These are phyloP conservation scores for Fagopyrum homotropicum DNA, from an alignment of 148 eudicot genomes.

Conservation along the genomic window DNA sequence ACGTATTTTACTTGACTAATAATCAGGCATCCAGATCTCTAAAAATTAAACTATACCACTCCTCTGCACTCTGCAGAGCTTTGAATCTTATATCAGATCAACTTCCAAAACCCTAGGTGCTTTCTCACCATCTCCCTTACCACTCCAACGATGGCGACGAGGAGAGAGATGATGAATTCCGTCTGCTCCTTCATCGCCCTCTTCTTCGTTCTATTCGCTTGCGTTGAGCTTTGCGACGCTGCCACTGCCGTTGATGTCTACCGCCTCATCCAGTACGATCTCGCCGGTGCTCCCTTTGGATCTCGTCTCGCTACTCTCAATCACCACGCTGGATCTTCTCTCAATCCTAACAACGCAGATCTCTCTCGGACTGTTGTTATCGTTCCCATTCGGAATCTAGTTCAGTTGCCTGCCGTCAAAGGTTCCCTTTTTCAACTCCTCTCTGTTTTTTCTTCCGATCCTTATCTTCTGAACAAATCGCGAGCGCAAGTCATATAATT, in stretches of 20 bases:
- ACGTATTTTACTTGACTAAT: background rate
- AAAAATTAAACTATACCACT: background rate
- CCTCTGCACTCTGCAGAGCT: background rate
- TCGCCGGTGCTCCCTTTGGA: conserved; percentile 86
- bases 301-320: conserved; percentile 73
- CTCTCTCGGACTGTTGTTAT: conserved; percentile 78
- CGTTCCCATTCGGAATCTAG: conserved; percentile 67
- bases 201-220: conserved; percentile 47
- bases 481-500: background rate
- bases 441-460: background rate
- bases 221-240: conserved; percentile 87
- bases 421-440: conserved; percentile 27
- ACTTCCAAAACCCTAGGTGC: conserved; percentile 15
- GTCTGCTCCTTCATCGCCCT: conserved; percentile 44
- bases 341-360: conserved; percentile 45
- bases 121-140: conserved; percentile 7
- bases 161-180: conserved; percentile 30
- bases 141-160: conserved; percentile 31
- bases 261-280: conserved; percentile 94
- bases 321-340: conserved; percentile 85
- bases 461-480: background rate
- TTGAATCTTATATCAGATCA: background rate
- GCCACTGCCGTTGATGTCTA: conserved; percentile 92
- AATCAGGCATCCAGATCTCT: background rate
- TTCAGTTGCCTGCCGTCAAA: conserved; percentile 42